These are phyloP conservation scores for Phaeoacremonium minimum DNA, from an alignment of 2,329 filamentous ascomycete genomes.

Conservation along the genomic window DNA sequence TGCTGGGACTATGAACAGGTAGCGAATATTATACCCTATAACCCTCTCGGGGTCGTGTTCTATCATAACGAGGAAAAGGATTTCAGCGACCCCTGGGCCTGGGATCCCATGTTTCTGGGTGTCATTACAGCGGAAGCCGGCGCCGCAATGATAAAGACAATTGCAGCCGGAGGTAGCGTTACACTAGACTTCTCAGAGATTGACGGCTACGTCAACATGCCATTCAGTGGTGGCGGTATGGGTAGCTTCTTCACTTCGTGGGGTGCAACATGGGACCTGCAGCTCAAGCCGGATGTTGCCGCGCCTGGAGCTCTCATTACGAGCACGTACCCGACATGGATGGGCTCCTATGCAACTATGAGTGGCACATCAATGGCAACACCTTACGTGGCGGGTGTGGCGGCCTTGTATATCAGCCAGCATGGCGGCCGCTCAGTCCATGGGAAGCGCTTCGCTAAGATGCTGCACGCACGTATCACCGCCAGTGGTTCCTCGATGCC, in stretches of 20 bases:
- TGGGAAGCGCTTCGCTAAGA: slow-evolving; percentile 21
- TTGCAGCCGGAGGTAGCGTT: slow-evolving; percentile 21
- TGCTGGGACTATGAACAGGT: not conserved
- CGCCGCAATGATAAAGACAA: slow-evolving; percentile 21
- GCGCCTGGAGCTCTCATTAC: slow-evolving; percentile 40
- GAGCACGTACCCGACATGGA: slow-evolving; percentile 33
- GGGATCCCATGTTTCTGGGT: too few relatives aligned
- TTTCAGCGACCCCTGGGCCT: slow-evolving; percentile 17
- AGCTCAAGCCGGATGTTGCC: slow-evolving; percentile 36
- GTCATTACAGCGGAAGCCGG: slow-evolving; percentile 20
- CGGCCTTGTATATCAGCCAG: slow-evolving; percentile 30
- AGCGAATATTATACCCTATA: slow-evolving; percentile 13
- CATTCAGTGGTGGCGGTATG: slow-evolving; percentile 22
- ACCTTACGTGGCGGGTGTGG: slow-evolving; percentile 38
- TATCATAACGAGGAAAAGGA: not conserved
- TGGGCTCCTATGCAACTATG: slow-evolving; percentile 34
- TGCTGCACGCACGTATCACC: slow-evolving; percentile 23
- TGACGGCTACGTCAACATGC: not conserved
- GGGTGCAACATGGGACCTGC: slow-evolving; percentile 36
- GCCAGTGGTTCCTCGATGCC: slow-evolving; percentile 22
- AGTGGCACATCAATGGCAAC: slow-evolving; percentile 45
- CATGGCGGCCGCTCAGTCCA: slow-evolving; percentile 25
- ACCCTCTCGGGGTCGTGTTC: not conserved
- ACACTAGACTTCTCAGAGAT: slow-evolving; percentile 18
- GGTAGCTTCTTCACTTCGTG: slow-evolving; percentile 34